Evolutionary conservation across 768 basidiomycete genomes (phyloP).

Genomic region (Tulasnella sp.): DNA sequence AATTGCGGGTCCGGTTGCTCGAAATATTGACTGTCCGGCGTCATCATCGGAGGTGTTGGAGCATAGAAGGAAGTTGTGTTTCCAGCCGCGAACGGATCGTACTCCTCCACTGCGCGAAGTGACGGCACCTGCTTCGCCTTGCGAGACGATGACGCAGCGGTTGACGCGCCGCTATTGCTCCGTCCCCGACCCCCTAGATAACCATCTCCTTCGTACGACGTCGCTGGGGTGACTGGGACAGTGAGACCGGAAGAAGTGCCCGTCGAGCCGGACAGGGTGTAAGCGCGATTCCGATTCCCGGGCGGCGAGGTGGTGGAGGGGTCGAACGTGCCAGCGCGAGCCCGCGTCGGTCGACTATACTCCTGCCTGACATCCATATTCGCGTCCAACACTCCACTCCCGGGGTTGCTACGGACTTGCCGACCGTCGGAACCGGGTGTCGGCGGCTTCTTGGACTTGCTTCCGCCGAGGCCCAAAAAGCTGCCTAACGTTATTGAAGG

Average conservation of each 20-base stretch:
- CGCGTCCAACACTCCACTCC: not conserved
- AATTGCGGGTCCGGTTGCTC: not conserved
- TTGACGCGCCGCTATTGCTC: conserved; percentile 5
- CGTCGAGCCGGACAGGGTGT: conserved; percentile 12
- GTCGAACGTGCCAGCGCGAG: not conserved
- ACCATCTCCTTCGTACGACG: conserved; percentile 1
- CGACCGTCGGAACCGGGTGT: not conserved
- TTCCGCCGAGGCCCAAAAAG: not conserved
- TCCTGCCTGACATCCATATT: not conserved
- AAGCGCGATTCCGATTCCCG: conserved; percentile 1
- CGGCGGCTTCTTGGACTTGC: not conserved
- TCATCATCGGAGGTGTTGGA: conserved; percentile 9
- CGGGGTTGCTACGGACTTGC: not conserved
- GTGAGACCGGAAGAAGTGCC: not conserved
- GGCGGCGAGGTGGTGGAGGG: not conserved
- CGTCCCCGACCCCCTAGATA: not conserved
- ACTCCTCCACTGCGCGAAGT: conserved; percentile 12
- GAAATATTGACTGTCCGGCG: conserved; percentile 4
- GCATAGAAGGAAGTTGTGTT: conserved; percentile 12
- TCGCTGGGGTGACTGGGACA: conserved; percentile 1
- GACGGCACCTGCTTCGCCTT: conserved; percentile 5
- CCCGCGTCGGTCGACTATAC: not conserved
- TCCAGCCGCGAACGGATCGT: conserved; percentile 10
- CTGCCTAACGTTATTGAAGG: not conserved
- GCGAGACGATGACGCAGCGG: not conserved